Conservation (phyloP, 179 eudicot genomes). For the Vitellaria paradoxa region DNA sequence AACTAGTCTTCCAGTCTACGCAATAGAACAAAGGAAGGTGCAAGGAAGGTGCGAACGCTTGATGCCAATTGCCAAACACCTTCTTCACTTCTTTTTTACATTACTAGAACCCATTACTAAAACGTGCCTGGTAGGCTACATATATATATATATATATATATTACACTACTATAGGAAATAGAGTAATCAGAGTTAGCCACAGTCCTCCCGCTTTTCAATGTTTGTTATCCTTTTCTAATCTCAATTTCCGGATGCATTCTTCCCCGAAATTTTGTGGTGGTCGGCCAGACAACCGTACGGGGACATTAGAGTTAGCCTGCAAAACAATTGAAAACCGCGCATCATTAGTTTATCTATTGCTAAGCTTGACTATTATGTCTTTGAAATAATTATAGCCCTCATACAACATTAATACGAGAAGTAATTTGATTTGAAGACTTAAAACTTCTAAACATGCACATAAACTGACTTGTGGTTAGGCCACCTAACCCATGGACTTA, state of each 20-base stretch:
- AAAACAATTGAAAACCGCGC: slow-evolving; percentile 4
- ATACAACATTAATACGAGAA: too few relatives aligned
- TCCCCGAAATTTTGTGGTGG: not conserved
- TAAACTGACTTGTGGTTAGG: not conserved
- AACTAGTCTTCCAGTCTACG: not conserved
- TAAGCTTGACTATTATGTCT: too few relatives aligned
- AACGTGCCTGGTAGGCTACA: not conserved
- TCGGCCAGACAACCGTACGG: not conserved
- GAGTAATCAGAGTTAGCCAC: too few relatives aligned
- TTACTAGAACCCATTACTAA: not conserved
- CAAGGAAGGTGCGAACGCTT: not conserved
- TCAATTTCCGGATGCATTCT: not conserved
- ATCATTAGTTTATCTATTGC: too few relatives aligned
- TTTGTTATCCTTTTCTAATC: not conserved
- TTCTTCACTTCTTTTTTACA: not conserved
- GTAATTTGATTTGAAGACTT: too few relatives aligned
- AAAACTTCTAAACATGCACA: too few relatives aligned
- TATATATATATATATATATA: not conserved
- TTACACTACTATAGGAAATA: not conserved
- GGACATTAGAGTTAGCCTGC: slow-evolving; percentile 8
- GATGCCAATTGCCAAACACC: not conserved
- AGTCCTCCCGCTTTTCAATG: not conserved
- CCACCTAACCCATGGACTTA: not conserved
- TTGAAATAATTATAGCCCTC: too few relatives aligned
- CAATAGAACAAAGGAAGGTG: slow-evolving; percentile 1